A percentile compares a stretch with the other conserved stretches of the same genome.
phyloP scores from a whole-genome alignment of 257 asterid genomes.

The Agastache rugosa region DNA sequence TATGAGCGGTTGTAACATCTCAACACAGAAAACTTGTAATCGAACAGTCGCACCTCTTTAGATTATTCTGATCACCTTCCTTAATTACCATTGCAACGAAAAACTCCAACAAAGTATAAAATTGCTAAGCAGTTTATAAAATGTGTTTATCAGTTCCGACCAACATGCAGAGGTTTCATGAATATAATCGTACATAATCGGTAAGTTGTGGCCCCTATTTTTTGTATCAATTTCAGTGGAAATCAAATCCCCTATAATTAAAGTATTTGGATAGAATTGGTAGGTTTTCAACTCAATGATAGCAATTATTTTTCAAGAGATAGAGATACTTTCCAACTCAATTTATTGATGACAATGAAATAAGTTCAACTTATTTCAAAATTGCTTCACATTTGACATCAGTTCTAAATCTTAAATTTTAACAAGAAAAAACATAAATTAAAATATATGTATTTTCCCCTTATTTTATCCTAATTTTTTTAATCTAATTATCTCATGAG shows the following conservation, averaged over 20 bases:
- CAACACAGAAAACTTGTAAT: no score
- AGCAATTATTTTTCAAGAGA: constrained; percentile 32
- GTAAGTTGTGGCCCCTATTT: constrained; percentile 25
- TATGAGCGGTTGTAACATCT: no score
- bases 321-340: constrained; percentile 35
- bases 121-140: neutral
- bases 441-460: neutral
- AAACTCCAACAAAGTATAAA: no score
- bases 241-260: constrained; percentile 10
- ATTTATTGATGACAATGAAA: constrained; percentile 39
- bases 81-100: no score
- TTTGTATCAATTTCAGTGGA: constrained; percentile 18
- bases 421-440: neutral
- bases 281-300: constrained; percentile 24
- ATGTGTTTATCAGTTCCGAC: constrained; percentile 31
- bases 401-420: neutral
- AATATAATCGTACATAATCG: constrained; percentile 15
- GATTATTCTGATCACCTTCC: no score
- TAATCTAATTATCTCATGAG: neutral
- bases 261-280: constrained; percentile 32
- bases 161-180: constrained; percentile 40
- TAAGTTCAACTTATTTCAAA: neutral
- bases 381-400: neutral
- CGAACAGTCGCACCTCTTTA: no score
- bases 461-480: neutral